phyloP scores from a whole-genome alignment of 805 yeast species.

The Saturnispora besseyi region DNA sequence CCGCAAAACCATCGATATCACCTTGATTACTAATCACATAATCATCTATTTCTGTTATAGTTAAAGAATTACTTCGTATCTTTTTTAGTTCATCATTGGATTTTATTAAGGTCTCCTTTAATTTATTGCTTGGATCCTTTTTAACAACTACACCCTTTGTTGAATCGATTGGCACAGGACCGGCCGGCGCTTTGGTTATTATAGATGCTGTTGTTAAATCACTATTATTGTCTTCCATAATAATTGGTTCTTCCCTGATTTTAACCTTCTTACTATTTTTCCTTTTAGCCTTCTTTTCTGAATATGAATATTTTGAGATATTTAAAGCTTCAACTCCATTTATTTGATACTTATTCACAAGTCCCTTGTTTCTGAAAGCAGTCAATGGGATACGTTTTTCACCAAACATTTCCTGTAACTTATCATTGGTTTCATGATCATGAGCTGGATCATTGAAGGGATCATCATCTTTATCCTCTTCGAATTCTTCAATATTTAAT shows the following conservation, averaged over 20 bases:
- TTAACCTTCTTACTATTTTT: slow-evolving; percentile 1
- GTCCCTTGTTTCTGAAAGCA: slow-evolving; percentile 80
- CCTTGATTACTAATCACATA: slow-evolving; percentile 5
- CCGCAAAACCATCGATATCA: slow-evolving; percentile 8
- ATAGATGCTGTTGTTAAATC: background rate
- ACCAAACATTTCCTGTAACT: slow-evolving; percentile 15
- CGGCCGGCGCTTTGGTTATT: background rate
- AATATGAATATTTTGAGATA: background rate
- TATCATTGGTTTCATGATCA: slow-evolving; percentile 8
- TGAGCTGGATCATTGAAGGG: slow-evolving; percentile 12
- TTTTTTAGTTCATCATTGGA: background rate
- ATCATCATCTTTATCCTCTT: slow-evolving; percentile 32
- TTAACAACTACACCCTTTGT: background rate
- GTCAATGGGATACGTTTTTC: slow-evolving; percentile 65
- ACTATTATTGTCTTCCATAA: background rate
- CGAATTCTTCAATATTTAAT: slow-evolving; percentile 80
- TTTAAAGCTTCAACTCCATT: slow-evolving; percentile 8
- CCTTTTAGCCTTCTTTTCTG: background rate
- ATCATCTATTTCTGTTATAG: background rate
- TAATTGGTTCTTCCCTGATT: background rate
- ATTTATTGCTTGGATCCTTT: background rate
- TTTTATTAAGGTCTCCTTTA: background rate
- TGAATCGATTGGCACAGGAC: slow-evolving; percentile 1
- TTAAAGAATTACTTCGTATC: background rate
- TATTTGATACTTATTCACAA: slow-evolving; percentile 18